Evolutionary conservation across 768 basidiomycete genomes (phyloP), one percentile per base, ranked within the genome.

Genomic region (Suillus americanus): DNA sequence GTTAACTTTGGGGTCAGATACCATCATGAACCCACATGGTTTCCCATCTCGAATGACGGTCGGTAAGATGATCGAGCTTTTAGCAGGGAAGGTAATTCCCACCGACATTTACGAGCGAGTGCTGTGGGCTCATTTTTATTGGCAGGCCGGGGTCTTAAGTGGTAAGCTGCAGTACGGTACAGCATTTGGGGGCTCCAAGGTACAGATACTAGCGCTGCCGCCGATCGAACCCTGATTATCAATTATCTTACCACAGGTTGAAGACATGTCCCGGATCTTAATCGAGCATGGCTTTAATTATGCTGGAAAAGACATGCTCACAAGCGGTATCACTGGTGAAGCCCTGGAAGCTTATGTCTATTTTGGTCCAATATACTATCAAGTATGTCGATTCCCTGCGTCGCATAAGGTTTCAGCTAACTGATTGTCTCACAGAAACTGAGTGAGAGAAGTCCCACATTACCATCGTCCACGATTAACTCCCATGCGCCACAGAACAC

Each of bases 31-130:
- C 75, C 97, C 97, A 3, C 97, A 99, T 78, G 97, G 97, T 72
- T 99, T 99, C 83, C 97, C 97, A 5, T 97, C 94, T 64, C 92
- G 97, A 62, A 98, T 96, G 95, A 99, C 97, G 30, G 97, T 99
- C 35, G 97, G 97, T 57, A 99, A 99, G 82, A 99, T 99, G 97
- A 97, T 99, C 61, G 97, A 99, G 77, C 82, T 98, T 25, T 80
- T 99, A 38, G 92, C 95, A 14, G 97, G 97, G 60, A 99, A 99
- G 85, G 93, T 92, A 64, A 57, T 25, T 18, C 40, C 30, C 16
- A 3, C 10, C 45, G 41, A 33, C 18, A 14, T 61, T 54, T 45
- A 59, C 38, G 13, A 30, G 53, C 43, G 20, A 57, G n/a, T 60
- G 30, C 23, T 18, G 18, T 13, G 38, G 5, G n/a, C 61, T 66